Evolutionary conservation across 2,329 filamentous ascomycete genomes (phyloP).

Genomic region (Parafenestella ontariensis): DNA sequence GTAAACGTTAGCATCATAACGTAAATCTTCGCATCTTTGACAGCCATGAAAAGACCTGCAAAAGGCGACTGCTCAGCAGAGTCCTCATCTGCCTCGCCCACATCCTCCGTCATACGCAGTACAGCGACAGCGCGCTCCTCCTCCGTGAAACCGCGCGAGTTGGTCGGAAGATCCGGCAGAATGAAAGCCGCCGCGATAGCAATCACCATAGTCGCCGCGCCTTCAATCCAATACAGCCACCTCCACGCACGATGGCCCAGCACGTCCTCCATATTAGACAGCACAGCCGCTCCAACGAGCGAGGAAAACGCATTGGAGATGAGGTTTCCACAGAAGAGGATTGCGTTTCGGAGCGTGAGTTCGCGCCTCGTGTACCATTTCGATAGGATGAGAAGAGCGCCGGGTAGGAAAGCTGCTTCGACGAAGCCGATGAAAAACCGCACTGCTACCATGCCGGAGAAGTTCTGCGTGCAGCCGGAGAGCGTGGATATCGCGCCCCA

Average conservation of each 20-base stretch:
- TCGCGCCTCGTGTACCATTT: constrained; percentile 71
- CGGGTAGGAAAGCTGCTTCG: constrained; percentile 63
- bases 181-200: constrained; percentile 42
- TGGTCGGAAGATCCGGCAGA: constrained; percentile 46
- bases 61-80: constrained; percentile 57
- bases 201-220: constrained; percentile 42
- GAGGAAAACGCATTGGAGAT: constrained; percentile 55
- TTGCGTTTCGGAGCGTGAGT: constrained; percentile 48
- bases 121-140: constrained; percentile 55
- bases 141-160: constrained; percentile 55
- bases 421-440: constrained; percentile 49
- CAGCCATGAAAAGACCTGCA: constrained; percentile 64
- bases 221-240: constrained; percentile 52
- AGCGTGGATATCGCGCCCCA: constrained; percentile 51
- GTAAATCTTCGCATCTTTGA: constrained; percentile 69
- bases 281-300: constrained; percentile 52
- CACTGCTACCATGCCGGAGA: constrained; percentile 47
- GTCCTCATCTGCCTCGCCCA: constrained; percentile 55
- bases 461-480: constrained; percentile 42
- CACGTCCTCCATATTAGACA: constrained; percentile 47
- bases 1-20: constrained; percentile 69
- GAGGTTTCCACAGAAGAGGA: constrained; percentile 53
- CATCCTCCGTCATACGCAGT: constrained; percentile 56
- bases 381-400: constrained; percentile 67
- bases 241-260: constrained; percentile 49